Percentiles rank a stretch among this genome's conserved stretches.
Evolutionary conservation across 2,329 filamentous ascomycete genomes (phyloP).

Genomic region (Leptographium lundbergii): DNA sequence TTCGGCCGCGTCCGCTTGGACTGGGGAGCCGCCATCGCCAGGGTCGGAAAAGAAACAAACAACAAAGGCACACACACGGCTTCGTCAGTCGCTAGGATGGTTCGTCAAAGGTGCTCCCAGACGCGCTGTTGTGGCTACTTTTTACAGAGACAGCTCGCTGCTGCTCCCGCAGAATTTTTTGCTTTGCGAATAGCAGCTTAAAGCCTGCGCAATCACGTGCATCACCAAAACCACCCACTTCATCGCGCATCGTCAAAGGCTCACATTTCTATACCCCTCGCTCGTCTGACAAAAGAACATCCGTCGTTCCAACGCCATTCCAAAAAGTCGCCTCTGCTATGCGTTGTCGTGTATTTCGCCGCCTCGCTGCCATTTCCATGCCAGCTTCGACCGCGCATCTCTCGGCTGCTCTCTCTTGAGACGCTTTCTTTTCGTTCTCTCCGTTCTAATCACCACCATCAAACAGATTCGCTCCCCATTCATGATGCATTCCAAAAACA

Average conservation of each 20-base stretch:
- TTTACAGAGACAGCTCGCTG: background rate
- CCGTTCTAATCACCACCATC: background rate
- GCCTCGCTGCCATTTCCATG: background rate
- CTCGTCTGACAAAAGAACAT: background rate
- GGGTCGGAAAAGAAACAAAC: background rate
- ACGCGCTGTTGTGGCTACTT: background rate
- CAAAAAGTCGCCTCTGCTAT: background rate
- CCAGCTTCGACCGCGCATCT: background rate
- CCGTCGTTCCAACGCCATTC: background rate
- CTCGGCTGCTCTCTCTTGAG: background rate
- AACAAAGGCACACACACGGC: background rate
- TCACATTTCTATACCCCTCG: background rate
- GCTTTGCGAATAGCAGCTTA: background rate
- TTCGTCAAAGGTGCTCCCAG: too few relatives aligned
- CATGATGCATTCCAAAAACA: slow-evolving; percentile 1
- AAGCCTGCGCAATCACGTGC: background rate
- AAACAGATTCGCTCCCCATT: slow-evolving; percentile 1
- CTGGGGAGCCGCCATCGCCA: background rate
- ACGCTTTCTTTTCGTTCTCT: background rate
- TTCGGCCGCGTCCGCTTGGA: slow-evolving; percentile 51
- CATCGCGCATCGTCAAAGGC: background rate
- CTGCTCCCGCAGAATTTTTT: background rate
- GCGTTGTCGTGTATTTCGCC: background rate
- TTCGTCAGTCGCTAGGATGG: too few relatives aligned
- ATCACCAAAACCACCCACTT: background rate